phyloP scores from a whole-genome alignment of 768 basidiomycete species.

The Tricholomella constricta region DNA sequence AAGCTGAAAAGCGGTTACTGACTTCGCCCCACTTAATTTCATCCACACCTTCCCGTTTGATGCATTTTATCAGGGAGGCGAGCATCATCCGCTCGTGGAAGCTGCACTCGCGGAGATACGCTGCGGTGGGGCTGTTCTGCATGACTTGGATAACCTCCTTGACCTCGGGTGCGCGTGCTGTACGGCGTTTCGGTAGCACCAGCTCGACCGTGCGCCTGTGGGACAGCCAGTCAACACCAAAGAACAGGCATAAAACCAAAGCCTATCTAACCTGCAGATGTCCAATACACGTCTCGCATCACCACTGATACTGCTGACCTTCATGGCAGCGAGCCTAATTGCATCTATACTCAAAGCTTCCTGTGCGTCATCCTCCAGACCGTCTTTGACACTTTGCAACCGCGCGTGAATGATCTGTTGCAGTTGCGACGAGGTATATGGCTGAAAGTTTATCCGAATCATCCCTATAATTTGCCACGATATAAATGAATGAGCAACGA shows the following conservation, averaged over 20 bases:
- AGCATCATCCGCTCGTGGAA: constrained; percentile 90
- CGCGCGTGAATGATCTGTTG: constrained; percentile 87
- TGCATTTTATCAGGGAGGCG: constrained; percentile 78
- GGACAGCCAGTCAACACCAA: not conserved
- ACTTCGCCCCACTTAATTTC: constrained; percentile 88
- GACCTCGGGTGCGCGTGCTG: constrained; percentile 72
- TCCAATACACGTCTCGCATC: constrained; percentile 94
- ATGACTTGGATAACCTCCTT: constrained; percentile 78
- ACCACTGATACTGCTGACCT: constrained; percentile 75
- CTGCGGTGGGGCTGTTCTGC: constrained; percentile 90
- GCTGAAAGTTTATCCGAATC: constrained; percentile 89
- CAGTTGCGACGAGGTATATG: constrained; percentile 79
- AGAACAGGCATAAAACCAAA: not conserved
- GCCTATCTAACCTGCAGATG: constrained; percentile 72
- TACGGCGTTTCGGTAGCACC: constrained; percentile 48
- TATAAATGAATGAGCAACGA: not conserved
- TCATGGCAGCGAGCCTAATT: constrained; percentile 81
- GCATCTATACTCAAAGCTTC: constrained; percentile 67
- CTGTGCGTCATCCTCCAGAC: constrained; percentile 48
- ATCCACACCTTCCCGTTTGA: constrained; percentile 81
- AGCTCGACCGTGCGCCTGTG: constrained; percentile 82
- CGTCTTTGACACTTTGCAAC: constrained; percentile 57
- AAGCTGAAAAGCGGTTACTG: not conserved
- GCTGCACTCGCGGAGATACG: constrained; percentile 79
- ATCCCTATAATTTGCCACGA: constrained; percentile 56